Evolutionary conservation across 2,329 filamentous ascomycete genomes (phyloP), one percentile per base, ranked within the genome.

Genomic region (Aspergillus spinulosporus): DNA sequence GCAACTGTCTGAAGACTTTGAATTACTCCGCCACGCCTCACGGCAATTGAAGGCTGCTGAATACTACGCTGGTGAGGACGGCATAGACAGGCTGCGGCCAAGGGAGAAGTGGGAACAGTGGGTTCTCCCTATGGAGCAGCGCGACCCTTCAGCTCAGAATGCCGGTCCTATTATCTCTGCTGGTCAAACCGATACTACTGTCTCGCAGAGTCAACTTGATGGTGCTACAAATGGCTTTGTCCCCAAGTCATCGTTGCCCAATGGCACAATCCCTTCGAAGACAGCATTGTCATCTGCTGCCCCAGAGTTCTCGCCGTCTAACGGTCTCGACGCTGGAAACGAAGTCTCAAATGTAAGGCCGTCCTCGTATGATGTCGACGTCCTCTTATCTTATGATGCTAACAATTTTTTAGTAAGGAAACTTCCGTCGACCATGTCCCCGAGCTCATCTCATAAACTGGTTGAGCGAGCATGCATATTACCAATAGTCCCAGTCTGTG

Each of bases 91-190:
- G 43, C 72, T 97, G 45, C 88, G 94, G 50, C 84, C 85, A 58
- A 83, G 84, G 28, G 82, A 90, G 15, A 86, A 84, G 28, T 97
- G 92, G 90, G 81, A 88, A 63, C 84, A 87, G 62, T 97, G 90
- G 80, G 83, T 97, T 15, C 75, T 95, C 57, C 82, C 84, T 1
- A 80, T 86, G 68, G 82, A 86, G 9, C 84, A 90, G 59, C 87
- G 93, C 60, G 85, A 92, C 63, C 80, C 85, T 42, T 81, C 84
- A 15, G 90, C 89, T 39, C 89, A 88, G 69, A 89, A 88, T 65
- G 83, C 88, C 14, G 92, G 92, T 6, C 84, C 85, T n/a, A 71
- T 76, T 37, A 58, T 65, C 44, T 49, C 61, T 39, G 62, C 62
- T 51, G 67, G 68, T 57, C 60, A 59, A 3, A 83, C 82, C 31